Evolutionary conservation across 2,329 filamentous ascomycete species (phyloP).

Genomic region (Diplodia scrobiculata): DNA sequence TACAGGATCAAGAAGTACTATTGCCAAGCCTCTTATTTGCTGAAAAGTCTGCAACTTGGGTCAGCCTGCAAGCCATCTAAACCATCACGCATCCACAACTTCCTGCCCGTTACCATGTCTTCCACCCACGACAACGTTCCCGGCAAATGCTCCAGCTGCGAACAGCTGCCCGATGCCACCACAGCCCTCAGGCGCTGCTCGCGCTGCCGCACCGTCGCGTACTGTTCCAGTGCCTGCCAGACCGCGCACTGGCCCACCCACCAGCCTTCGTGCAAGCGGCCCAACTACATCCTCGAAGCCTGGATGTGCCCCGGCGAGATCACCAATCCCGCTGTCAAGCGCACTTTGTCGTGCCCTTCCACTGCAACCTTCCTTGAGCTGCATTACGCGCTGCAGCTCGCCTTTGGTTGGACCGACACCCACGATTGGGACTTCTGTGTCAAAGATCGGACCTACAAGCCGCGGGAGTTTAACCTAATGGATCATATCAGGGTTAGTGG

Average conservation of each 20-base stretch:
- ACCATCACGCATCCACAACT: neutral
- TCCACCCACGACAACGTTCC: neutral
- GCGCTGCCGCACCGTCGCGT: neutral
- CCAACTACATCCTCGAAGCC: constrained; percentile 37
- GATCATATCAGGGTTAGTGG: neutral
- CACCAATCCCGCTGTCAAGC: constrained; percentile 34
- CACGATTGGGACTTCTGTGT: constrained; percentile 37
- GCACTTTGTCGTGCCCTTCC: constrained; percentile 36
- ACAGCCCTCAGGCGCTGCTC: constrained; percentile 6
- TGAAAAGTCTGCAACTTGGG: neutral
- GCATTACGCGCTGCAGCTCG: constrained; percentile 36
- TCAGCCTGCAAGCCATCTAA: neutral
- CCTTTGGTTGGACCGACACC: constrained; percentile 36
- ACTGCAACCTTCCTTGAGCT: constrained; percentile 34
- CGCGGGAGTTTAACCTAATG: constrained; percentile 12
- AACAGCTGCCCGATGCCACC: neutral
- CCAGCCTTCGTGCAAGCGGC: constrained; percentile 31
- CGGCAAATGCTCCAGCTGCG: neutral
- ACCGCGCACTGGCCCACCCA: neutral
- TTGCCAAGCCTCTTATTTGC: neutral
- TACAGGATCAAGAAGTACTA: too few relatives aligned
- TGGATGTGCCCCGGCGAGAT: constrained; percentile 31
- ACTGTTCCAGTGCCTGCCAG: constrained; percentile 7
- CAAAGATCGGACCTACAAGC: constrained; percentile 18
- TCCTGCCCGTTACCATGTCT: neutral